A percentile compares a stretch with the other conserved stretches of the same genome.
Conservation (phyloP, 2,329 filamentous ascomycete species). For the Neoscytalidium dimidiatum region DNA sequence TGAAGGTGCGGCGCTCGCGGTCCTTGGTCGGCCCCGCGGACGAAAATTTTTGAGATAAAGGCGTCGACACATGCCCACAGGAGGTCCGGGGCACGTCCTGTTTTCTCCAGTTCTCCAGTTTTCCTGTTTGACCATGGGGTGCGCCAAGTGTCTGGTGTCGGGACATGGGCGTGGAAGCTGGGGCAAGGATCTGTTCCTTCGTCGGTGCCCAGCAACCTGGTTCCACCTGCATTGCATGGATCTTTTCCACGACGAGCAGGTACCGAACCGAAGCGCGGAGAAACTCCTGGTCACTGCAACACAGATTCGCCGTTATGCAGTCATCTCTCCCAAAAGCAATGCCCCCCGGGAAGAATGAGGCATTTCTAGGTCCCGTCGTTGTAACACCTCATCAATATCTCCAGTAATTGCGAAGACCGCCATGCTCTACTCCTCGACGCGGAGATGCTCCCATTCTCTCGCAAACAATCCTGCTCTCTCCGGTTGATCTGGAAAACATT, state of each 20-base stretch:
- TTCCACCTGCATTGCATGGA: background rate
- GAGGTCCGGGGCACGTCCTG: slow-evolving; percentile 1
- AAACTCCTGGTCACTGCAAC: background rate
- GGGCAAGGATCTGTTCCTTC: background rate
- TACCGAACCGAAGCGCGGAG: background rate
- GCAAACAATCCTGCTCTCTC: background rate
- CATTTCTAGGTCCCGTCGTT: too few relatives aligned
- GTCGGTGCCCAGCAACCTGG: background rate
- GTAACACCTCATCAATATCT: too few relatives aligned
- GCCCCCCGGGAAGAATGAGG: too few relatives aligned
- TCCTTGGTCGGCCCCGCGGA: background rate
- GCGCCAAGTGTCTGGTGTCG: slow-evolving; percentile 1
- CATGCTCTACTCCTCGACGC: too few relatives aligned
- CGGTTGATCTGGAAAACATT: background rate
- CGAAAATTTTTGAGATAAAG: slow-evolving; percentile 1
- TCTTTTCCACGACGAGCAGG: background rate
- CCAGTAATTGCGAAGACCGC: too few relatives aligned
- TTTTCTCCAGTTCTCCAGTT: slow-evolving; percentile 3
- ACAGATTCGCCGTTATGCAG: background rate
- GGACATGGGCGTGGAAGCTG: background rate
- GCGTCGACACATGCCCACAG: background rate
- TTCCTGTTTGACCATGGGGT: slow-evolving; percentile 11
- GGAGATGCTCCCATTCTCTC: too few relatives aligned
- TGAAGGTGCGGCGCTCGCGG: background rate
- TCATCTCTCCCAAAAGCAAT: too few relatives aligned